Evolutionary conservation across 2,329 filamentous ascomycete genomes (phyloP).

Genomic region (Colletotrichum tropicale): DNA sequence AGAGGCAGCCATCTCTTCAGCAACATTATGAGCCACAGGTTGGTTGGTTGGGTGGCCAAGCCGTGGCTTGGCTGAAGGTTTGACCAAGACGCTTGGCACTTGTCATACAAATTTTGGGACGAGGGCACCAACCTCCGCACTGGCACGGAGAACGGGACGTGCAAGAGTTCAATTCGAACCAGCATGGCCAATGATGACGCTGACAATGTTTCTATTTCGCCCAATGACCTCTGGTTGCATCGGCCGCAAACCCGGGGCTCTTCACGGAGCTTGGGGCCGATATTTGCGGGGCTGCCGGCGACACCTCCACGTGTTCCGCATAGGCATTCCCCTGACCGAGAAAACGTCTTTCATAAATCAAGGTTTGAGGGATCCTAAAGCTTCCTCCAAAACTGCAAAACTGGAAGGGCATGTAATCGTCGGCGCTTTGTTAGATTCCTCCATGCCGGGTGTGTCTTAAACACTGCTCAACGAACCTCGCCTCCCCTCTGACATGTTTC

Average conservation of each 20-base stretch:
- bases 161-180: not conserved
- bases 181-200: rapidly evolving
- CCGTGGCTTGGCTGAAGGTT: not conserved
- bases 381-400: too few relatives aligned
- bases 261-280: not conserved
- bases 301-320: not conserved
- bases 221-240: not conserved
- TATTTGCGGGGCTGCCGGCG: not conserved
- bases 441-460: too few relatives aligned
- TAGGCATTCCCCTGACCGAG: too few relatives aligned
- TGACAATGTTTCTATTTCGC: not conserved
- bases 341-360: too few relatives aligned
- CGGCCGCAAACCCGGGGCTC: not conserved
- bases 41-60: not conserved
- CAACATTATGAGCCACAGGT: not conserved
- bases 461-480: too few relatives aligned
- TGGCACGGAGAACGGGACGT: not conserved
- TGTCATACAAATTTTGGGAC: not conserved
- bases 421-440: too few relatives aligned
- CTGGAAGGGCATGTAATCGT: too few relatives aligned
- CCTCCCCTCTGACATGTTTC: too few relatives aligned
- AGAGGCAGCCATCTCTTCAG: not conserved
- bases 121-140: not conserved
- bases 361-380: too few relatives aligned
- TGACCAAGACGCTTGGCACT: not conserved